Conservation (phyloP, 345 rosid species). For the Arabidopsis thaliana region TAIR10.1 NC_003076.8:15839001-15839500, state of each 20-base stretch:
- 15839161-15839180: constrained; percentile 74
- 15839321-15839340: constrained; percentile 36
- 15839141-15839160: constrained; percentile 73
- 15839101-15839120: constrained; percentile 73
- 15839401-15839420: constrained; percentile 49
- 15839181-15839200: constrained; percentile 71
- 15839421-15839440: constrained; percentile 62
- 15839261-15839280: constrained; percentile 73
- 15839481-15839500: constrained; percentile 86
- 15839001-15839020: constrained; percentile 81
- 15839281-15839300: constrained; percentile 56
- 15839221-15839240: constrained; percentile 83
- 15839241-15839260: constrained; percentile 64
- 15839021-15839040: constrained; percentile 83
- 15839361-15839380: constrained; percentile 59
- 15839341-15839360: constrained; percentile 63
- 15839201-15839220: constrained; percentile 79
- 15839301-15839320: constrained; percentile 35
- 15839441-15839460: constrained; percentile 60
- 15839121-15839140: constrained; percentile 69
- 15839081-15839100: constrained; percentile 85
- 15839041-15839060: constrained; percentile 73
- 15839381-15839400: constrained; percentile 66
- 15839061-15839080: constrained; percentile 80
- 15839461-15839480: constrained; percentile 69